phyloP scores from a whole-genome alignment of 257 asterid genomes.

The Solanum chiquidenum region DNA sequence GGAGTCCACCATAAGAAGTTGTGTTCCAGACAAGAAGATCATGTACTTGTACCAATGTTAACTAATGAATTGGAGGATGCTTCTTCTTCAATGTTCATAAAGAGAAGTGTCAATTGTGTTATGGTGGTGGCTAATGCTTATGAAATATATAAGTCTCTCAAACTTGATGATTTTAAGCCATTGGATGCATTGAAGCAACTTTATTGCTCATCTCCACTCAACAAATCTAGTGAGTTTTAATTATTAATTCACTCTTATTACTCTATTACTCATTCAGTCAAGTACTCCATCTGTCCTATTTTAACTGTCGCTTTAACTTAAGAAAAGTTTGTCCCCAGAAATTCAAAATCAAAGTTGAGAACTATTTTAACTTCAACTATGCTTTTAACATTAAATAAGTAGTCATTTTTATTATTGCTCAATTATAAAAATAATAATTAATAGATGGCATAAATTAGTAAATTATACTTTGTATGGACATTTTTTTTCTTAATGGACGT shows the following conservation, averaged over 20 bases:
- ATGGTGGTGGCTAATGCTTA: constrained; percentile 19
- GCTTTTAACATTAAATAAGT: neutral
- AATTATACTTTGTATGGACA: neutral
- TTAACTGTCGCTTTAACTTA: neutral
- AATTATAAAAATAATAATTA: neutral
- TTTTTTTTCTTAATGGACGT: neutral
- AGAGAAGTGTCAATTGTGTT: constrained; percentile 12
- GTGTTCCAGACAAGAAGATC: constrained; percentile 2
- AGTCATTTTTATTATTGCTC: neutral
- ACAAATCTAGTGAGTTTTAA: constrained; percentile 7
- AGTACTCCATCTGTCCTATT: neutral
- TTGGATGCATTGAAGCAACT: constrained; percentile 13
- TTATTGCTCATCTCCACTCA: constrained; percentile 1
- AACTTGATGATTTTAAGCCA: constrained; percentile 7
- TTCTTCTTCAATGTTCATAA: constrained; percentile 1
- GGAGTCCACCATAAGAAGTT: constrained; percentile 17
- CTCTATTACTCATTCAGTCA: neutral
- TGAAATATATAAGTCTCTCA: constrained; percentile 10
- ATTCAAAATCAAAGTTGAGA: neutral
- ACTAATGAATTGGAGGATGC: neutral
- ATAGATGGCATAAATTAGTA: neutral
- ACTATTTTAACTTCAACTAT: neutral
- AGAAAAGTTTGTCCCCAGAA: neutral
- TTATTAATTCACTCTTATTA: neutral
- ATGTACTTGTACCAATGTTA: neutral